Evolutionary conservation across 2,329 filamentous ascomycete genomes (phyloP).

Genomic region (Chrysosporium queenslandicum): DNA sequence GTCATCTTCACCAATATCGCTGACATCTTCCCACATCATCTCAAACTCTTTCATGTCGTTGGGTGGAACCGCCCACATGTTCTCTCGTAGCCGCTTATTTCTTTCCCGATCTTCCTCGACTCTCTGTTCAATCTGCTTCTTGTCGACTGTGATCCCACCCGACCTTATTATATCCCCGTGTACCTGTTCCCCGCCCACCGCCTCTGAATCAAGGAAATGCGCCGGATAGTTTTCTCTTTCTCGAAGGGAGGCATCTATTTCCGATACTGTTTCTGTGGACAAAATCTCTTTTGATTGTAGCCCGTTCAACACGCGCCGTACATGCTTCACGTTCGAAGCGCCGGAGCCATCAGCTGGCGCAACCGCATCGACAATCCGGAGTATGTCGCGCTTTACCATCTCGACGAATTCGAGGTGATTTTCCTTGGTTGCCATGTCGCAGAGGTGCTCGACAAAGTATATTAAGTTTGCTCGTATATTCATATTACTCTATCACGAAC

Average conservation of each 20-base stretch:
- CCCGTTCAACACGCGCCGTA: slow-evolving; percentile 65
- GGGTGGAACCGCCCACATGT: slow-evolving; percentile 76
- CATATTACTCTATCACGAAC: slow-evolving; percentile 62
- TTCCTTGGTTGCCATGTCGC: slow-evolving; percentile 71
- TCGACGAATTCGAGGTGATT: slow-evolving; percentile 71
- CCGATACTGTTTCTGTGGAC: slow-evolving; percentile 59
- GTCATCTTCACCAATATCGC: slow-evolving; percentile 81
- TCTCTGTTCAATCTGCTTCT: slow-evolving; percentile 82
- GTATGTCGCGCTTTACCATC: slow-evolving; percentile 91
- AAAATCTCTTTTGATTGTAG: slow-evolving; percentile 64
- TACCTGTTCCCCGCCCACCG: slow-evolving; percentile 23
- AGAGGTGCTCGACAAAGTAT: slow-evolving; percentile 95
- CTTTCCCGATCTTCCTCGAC: slow-evolving; percentile 95
- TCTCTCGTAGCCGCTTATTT: slow-evolving; percentile 84
- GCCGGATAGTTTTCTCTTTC: slow-evolving; percentile 60
- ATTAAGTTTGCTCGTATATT: slow-evolving; percentile 97
- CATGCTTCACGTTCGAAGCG: slow-evolving; percentile 87
- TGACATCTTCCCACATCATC: slow-evolving; percentile 76
- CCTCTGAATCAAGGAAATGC: slow-evolving; percentile 44
- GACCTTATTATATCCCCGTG: slow-evolving; percentile 19
- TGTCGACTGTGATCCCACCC: slow-evolving; percentile 52
- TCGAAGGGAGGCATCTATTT: slow-evolving; percentile 75
- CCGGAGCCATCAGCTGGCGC: slow-evolving; percentile 78
- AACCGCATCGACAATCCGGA: slow-evolving; percentile 83
- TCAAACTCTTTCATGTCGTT: slow-evolving; percentile 61